Evolutionary conservation across 805 yeast genomes (phyloP).

Genomic region (Clavispora phyllophila): DNA sequence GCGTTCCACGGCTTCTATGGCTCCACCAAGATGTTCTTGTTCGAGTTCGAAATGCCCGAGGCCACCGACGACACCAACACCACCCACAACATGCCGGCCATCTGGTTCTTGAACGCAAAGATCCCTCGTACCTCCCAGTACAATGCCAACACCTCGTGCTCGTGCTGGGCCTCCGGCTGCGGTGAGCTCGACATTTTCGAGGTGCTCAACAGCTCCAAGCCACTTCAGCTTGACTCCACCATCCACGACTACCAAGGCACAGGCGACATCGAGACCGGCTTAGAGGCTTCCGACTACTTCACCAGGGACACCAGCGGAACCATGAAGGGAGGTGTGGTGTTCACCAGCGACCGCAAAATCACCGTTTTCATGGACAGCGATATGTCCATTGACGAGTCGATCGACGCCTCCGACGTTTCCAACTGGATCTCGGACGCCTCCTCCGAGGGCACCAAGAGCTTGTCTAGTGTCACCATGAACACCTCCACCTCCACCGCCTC

Average conservation of each 20-base stretch:
- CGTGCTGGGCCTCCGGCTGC: slow-evolving; percentile 75
- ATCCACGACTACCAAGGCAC: slow-evolving; percentile 76
- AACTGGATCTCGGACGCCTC: slow-evolving; percentile 42
- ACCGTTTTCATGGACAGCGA: slow-evolving; percentile 56
- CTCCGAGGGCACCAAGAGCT: slow-evolving; percentile 18
- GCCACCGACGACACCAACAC: slow-evolving; percentile 36
- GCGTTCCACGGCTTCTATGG: slow-evolving; percentile 72
- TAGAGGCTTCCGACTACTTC: slow-evolving; percentile 52
- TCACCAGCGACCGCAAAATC: slow-evolving; percentile 56
- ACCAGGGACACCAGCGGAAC: slow-evolving; percentile 45
- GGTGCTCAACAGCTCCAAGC: slow-evolving; percentile 59
- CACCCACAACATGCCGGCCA: slow-evolving; percentile 63
- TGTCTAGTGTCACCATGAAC: slow-evolving; percentile 22
- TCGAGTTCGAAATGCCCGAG: slow-evolving; percentile 63
- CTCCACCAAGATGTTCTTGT: slow-evolving; percentile 62
- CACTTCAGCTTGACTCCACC: slow-evolving; percentile 55
- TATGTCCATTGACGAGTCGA: slow-evolving; percentile 43
- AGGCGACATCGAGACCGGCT: slow-evolving; percentile 55
- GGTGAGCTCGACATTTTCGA: slow-evolving; percentile 79
- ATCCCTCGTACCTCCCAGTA: slow-evolving; percentile 75
- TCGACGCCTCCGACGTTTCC: slow-evolving; percentile 41
- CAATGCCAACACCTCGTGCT: slow-evolving; percentile 55
- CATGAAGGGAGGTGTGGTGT: slow-evolving; percentile 70
- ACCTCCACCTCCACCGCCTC: slow-evolving; percentile 14
- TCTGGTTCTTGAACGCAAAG: slow-evolving; percentile 69